These are phyloP conservation scores for Anethum foeniculum DNA, from an alignment of 140 eudicot species.

Conservation along the genomic window DNA sequence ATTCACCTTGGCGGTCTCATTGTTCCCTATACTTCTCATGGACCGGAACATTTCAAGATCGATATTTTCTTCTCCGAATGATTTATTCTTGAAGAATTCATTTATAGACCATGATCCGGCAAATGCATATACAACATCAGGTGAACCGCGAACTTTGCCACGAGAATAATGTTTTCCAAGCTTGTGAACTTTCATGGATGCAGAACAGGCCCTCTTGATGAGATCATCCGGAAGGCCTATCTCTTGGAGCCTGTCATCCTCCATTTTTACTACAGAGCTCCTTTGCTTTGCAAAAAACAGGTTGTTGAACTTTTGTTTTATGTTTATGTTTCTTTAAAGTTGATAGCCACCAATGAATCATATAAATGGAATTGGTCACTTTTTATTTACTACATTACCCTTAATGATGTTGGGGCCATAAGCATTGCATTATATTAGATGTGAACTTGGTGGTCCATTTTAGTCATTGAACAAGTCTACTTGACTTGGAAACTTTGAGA, in stretches of 20 bases:
- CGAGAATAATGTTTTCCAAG: conserved; percentile 23
- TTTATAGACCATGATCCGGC: conserved; percentile 32
- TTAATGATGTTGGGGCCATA: neutral
- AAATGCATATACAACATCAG: conserved; percentile 30
- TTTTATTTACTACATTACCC: neutral
- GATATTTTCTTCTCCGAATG: conserved; percentile 38
- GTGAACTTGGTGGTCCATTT: neutral
- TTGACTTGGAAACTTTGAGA: neutral
- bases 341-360: neutral
- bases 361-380: neutral
- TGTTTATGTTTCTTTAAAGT: neutral
- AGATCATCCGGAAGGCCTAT: neutral
- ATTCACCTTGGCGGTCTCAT: conserved; percentile 32
- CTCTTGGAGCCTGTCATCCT: neutral
- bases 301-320: neutral
- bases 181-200: conserved; percentile 35
- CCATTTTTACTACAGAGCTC: neutral
- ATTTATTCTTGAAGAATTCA: conserved; percentile 22
- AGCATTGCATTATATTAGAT: neutral
- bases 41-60: conserved; percentile 30
- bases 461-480: conserved; percentile 1
- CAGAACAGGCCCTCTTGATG: conserved; percentile 28
- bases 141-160: conserved; percentile 16
- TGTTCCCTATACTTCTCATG: conserved; percentile 35
- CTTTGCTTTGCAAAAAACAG: neutral